Evolutionary conservation across 495 filamentous ascomycete genomes (phyloP).

Genomic region (Penicillium manginii): DNA sequence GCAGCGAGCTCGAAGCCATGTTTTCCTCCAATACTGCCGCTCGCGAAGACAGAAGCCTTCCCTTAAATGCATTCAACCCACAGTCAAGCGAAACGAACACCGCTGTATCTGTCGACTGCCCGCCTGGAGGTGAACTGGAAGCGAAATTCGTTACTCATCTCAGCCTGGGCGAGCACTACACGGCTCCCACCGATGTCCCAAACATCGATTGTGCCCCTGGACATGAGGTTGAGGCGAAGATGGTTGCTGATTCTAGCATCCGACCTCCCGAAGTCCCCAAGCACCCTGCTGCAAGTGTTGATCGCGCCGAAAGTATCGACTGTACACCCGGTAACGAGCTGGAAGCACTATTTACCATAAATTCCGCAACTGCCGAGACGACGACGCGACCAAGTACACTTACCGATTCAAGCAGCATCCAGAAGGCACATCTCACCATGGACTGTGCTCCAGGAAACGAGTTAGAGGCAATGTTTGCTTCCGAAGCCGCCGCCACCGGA

Average conservation of each 20-base stretch:
- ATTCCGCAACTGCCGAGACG: constrained; percentile 7
- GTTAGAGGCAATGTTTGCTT: constrained; percentile 15
- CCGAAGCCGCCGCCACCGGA: constrained; percentile 10
- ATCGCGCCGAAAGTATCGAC: background rate
- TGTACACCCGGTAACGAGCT: constrained; percentile 19
- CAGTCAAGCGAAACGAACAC: background rate
- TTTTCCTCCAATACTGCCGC: constrained; percentile 13
- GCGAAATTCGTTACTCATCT: constrained; percentile 12
- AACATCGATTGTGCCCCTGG: constrained; percentile 15
- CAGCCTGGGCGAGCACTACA: background rate
- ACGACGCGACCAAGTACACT: background rate
- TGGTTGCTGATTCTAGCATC: constrained; percentile 2
- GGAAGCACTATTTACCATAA: constrained; percentile 10
- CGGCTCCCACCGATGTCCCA: background rate
- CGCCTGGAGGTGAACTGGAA: constrained; percentile 17
- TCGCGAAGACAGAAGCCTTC: constrained; percentile 2
- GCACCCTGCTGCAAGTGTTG: background rate
- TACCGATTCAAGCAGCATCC: background rate
- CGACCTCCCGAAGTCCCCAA: background rate
- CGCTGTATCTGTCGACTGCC: constrained; percentile 14
- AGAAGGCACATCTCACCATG: constrained; percentile 6
- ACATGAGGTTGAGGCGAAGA: constrained; percentile 20
- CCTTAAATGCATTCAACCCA: background rate
- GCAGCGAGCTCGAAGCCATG: constrained; percentile 24
- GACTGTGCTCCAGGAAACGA: constrained; percentile 17